Conservation (phyloP, 2,329 filamentous ascomycete species). For the Colletotrichum limetticola region DNA sequence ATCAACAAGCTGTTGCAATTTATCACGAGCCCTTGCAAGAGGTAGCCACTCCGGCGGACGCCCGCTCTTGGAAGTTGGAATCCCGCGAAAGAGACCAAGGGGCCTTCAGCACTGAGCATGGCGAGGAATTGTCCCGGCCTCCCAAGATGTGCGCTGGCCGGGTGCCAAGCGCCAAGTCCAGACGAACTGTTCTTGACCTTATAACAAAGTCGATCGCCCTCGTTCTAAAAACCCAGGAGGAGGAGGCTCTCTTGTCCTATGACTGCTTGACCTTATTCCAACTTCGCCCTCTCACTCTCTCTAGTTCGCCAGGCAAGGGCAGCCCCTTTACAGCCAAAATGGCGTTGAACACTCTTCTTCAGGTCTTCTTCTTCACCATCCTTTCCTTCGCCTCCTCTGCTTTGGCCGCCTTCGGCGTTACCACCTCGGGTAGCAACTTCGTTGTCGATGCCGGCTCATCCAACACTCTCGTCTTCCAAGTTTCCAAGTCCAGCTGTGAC, state of each 20-base stretch:
- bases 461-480: constrained; percentile 61
- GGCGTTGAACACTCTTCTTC: constrained; percentile 26
- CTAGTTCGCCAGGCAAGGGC: constrained; percentile 10
- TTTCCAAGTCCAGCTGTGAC: constrained; percentile 66
- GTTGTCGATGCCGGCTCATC: constrained; percentile 59
- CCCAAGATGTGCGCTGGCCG: neutral
- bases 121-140: neutral
- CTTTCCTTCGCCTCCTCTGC: constrained; percentile 42
- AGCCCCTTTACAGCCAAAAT: constrained; percentile 19
- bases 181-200: neutral
- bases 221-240: neutral
- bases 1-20: constrained; percentile 21
- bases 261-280: constrained; percentile 9
- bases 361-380: constrained; percentile 39
- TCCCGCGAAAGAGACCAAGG: constrained; percentile 7
- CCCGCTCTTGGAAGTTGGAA: neutral
- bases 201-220: constrained; percentile 13
- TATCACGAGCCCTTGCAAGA: constrained; percentile 3
- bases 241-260: constrained; percentile 2
- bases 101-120: neutral
- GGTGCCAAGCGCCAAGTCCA: constrained; percentile 13
- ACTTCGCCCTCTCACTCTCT: neutral
- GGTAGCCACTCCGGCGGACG: constrained; percentile 16
- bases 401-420: constrained; percentile 55
- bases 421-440: constrained; percentile 51